phyloP scores from a whole-genome alignment of 2,329 filamentous ascomycete species.

The Hypoxylon sp. region DNA sequence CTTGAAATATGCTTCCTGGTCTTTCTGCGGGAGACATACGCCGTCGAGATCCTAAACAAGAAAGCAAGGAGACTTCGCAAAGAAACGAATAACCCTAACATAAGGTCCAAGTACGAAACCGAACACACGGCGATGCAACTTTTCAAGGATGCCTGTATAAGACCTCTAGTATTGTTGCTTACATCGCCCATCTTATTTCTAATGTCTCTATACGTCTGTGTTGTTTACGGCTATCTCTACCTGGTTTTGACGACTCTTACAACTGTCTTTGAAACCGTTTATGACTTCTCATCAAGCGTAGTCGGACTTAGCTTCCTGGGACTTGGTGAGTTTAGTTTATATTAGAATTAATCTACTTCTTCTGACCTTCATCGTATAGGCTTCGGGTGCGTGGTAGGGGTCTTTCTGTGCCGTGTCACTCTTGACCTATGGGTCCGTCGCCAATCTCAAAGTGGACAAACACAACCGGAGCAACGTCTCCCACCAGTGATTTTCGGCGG shows the following conservation, averaged over 20 bases:
- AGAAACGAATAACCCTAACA: conserved; percentile 20
- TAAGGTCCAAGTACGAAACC: background rate
- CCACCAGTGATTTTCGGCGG: conserved; percentile 30
- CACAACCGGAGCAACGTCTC: conserved; percentile 29
- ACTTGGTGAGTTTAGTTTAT: conserved; percentile 6
- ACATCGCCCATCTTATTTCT: background rate
- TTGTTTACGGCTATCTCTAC: conserved; percentile 33
- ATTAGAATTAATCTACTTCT: background rate
- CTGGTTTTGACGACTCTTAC: conserved; percentile 31
- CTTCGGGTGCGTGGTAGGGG: conserved; percentile 15
- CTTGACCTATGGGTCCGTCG: conserved; percentile 33
- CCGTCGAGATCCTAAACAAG: conserved; percentile 23
- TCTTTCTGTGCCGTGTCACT: conserved; percentile 28
- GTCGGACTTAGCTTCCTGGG: conserved; percentile 29
- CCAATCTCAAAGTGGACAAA: conserved; percentile 22
- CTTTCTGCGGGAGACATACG: conserved; percentile 29
- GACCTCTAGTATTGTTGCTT: background rate
- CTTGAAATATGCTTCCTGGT: conserved; percentile 26
- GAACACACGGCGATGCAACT: background rate
- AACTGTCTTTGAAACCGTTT: conserved; percentile 20
- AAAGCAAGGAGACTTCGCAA: conserved; percentile 23
- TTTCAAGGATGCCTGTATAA: background rate
- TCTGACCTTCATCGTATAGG: background rate
- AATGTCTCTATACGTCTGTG: conserved; percentile 20
- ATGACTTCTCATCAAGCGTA: conserved; percentile 22